Percentiles rank a stretch among this genome's conserved stretches.
Conservation (phyloP, 2,329 filamentous ascomycete species). For the Chrysoporthe austroafricana region DNA sequence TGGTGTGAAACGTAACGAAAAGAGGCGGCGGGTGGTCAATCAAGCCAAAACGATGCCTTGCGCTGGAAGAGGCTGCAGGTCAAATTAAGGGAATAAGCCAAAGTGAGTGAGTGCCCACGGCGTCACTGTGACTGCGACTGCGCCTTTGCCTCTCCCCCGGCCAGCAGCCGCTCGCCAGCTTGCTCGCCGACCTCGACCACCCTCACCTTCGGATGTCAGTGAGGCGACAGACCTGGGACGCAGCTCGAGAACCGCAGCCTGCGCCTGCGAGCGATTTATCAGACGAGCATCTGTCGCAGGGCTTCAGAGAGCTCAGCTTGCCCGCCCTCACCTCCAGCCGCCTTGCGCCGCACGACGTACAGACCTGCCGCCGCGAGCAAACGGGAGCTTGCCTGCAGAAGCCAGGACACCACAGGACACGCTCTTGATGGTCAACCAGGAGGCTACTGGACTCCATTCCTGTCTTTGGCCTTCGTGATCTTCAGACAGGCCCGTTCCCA, state of each 20-base stretch:
- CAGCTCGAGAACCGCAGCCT: background rate
- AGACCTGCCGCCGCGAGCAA: slow-evolving; percentile 2
- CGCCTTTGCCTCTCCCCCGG: background rate
- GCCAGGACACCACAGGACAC: background rate
- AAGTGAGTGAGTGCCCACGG: background rate
- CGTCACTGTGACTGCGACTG: no score
- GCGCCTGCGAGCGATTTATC: background rate
- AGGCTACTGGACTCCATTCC: background rate
- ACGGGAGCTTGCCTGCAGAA: background rate
- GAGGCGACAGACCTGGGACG: background rate
- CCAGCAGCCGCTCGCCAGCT: background rate
- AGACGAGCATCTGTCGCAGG: background rate
- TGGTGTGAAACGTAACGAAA: background rate
- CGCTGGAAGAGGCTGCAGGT: background rate
- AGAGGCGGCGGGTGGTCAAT: background rate
- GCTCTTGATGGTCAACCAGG: background rate
- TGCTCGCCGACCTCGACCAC: background rate
- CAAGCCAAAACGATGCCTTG: background rate
- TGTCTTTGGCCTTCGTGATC: background rate
- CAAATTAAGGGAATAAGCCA: background rate
- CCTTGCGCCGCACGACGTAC: background rate
- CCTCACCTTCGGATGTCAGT: background rate
- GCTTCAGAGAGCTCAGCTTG: background rate
- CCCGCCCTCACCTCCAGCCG: background rate
- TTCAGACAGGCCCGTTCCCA: background rate